These are phyloP conservation scores for Paxillus ammoniavirescens DNA, from an alignment of 768 basidiomycete species.

Conservation along the genomic window DNA sequence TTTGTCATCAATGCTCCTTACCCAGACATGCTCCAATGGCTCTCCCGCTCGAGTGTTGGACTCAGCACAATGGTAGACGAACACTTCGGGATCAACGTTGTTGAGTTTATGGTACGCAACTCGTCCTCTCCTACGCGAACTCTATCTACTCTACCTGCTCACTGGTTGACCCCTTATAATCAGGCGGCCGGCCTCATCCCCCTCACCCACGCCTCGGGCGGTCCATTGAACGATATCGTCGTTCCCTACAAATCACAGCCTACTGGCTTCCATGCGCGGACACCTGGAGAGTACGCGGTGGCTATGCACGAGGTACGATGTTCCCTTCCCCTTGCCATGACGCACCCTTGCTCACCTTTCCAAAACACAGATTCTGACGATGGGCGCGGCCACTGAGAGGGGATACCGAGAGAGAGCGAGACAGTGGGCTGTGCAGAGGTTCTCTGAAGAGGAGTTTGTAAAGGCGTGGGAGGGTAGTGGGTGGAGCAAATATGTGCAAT, in stretches of 20 bases:
- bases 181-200: constrained; percentile 95
- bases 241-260: constrained; percentile 69
- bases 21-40: constrained; percentile 61
- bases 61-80: constrained; percentile 98
- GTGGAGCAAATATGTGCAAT: constrained; percentile 42
- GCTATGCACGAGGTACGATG: constrained; percentile 53
- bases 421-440: constrained; percentile 65
- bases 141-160: constrained; percentile 16
- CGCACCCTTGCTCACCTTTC: neutral
- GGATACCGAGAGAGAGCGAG: constrained; percentile 69
- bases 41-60: constrained; percentile 78
- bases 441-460: constrained; percentile 78
- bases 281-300: constrained; percentile 61
- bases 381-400: constrained; percentile 52
- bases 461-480: constrained; percentile 68
- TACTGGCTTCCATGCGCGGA: constrained; percentile 84
- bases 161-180: constrained; percentile 7
- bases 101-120: constrained; percentile 88
- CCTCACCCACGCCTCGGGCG: constrained; percentile 89
- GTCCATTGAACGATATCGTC: constrained; percentile 89
- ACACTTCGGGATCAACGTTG: constrained; percentile 97
- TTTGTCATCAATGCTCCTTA: constrained; percentile 87
- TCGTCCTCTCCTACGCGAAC: neutral
- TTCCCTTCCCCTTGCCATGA: neutral
- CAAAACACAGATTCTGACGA: constrained; percentile 39